phyloP scores from a whole-genome alignment of 176 grass and related monocot genomes.

The Oryza nivara region DNA sequence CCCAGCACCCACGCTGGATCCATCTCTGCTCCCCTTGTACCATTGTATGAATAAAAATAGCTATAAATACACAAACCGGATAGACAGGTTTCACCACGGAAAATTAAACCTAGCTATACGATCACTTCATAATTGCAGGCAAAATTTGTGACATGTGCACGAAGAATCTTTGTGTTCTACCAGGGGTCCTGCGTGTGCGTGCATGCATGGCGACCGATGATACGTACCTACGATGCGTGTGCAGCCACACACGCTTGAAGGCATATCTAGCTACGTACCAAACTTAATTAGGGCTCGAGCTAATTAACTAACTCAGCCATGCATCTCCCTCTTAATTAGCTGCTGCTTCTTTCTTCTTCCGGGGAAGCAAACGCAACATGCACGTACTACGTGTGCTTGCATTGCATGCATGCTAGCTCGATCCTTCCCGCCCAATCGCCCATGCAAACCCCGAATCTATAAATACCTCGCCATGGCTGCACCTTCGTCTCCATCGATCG shows the following conservation, averaged over 20 bases:
- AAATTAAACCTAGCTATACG: no score
- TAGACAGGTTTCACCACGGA: no score
- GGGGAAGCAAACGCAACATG: background rate
- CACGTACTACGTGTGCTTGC: background rate
- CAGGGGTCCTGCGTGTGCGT: background rate
- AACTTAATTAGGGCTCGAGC: background rate
- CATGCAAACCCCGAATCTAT: background rate
- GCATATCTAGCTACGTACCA: background rate
- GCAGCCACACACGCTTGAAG: background rate
- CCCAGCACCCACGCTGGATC: no score
- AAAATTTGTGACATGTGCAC: background rate
- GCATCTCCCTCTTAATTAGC: no score
- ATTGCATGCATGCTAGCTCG: background rate
- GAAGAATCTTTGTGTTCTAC: background rate
- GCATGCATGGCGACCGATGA: background rate
- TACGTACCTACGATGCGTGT: background rate
- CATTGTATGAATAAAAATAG: no score
- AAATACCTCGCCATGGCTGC: constrained; percentile 4
- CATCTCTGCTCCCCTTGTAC: no score
- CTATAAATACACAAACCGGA: no score
- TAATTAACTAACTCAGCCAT: background rate
- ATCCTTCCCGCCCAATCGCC: background rate
- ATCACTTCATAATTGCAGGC: background rate
- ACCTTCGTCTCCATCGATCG: background rate
- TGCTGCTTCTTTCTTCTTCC: background rate